A percentile compares a stretch with the other conserved stretches of the same genome.
Evolutionary conservation across 306 rosid species (phyloP).

Genomic region (Elaeagnus macrophylla): DNA sequence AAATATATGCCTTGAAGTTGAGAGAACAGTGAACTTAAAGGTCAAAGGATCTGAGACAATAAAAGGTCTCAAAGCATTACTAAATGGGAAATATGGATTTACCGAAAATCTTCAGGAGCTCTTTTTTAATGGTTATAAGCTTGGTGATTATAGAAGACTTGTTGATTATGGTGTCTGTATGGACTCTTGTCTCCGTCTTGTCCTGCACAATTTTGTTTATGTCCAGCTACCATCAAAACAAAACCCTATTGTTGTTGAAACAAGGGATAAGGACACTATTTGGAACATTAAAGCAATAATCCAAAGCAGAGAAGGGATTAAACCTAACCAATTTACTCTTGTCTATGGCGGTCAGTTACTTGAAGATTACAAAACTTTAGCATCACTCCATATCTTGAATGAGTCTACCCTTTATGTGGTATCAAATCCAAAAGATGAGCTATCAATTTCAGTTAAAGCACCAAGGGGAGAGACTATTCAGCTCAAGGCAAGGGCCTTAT

Average conservation of each 20-base stretch:
- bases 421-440: conserved; percentile 2
- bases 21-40: neutral
- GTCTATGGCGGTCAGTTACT: conserved; percentile 14
- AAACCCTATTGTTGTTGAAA: neutral
- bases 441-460: conserved; percentile 5
- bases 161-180: neutral
- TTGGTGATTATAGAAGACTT: neutral
- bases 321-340: conserved; percentile 5
- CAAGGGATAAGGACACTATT: conserved; percentile 5
- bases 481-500: too few relatives aligned
- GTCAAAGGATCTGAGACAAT: neutral
- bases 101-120: neutral
- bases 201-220: neutral
- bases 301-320: conserved; percentile 4
- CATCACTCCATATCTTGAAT: neutral
- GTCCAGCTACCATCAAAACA: conserved; percentile 9
- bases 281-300: conserved; percentile 14
- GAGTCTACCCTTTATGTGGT: conserved; percentile 16
- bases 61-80: neutral
- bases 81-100: neutral
- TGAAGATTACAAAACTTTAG: conserved; percentile 11
- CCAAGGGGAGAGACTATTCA: neutral
- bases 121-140: neutral
- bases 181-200: too few relatives aligned
- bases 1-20: neutral